A percentile compares a stretch with the other conserved stretches of the same genome.
Conservation (phyloP, 2,329 filamentous ascomycete genomes). For the Sclerotinia borealis region DNA sequence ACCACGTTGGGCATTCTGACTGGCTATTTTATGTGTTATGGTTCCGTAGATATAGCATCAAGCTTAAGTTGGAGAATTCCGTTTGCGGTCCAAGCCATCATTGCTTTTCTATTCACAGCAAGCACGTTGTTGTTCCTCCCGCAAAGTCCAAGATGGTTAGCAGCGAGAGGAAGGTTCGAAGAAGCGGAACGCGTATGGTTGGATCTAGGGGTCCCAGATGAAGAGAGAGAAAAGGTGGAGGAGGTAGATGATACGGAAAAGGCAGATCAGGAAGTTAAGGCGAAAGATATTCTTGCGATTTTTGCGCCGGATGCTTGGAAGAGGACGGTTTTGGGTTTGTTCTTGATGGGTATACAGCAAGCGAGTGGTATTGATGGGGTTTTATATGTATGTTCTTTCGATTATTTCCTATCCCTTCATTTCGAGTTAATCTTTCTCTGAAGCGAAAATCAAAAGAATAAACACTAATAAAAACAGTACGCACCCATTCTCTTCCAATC, state of each 20-base stretch:
- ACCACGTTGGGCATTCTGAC: slow-evolving; percentile 44
- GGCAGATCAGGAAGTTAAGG: slow-evolving; percentile 13
- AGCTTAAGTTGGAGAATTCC: slow-evolving; percentile 52
- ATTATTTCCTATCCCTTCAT: not conserved
- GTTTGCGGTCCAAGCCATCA: slow-evolving; percentile 42
- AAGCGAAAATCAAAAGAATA: not conserved
- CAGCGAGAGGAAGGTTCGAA: slow-evolving; percentile 39
- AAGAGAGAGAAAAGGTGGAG: slow-evolving; percentile 26
- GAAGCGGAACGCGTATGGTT: slow-evolving; percentile 41
- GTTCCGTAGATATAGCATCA: slow-evolving; percentile 40
- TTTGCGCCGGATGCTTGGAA: slow-evolving; percentile 40
- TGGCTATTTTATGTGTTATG: slow-evolving; percentile 58
- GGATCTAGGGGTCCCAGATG: slow-evolving; percentile 20
- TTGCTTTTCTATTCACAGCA: slow-evolving; percentile 37
- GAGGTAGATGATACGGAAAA: slow-evolving; percentile 1
- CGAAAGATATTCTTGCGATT: slow-evolving; percentile 24
- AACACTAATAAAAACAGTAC: slow-evolving; percentile 38
- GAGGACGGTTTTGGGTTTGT: slow-evolving; percentile 46
- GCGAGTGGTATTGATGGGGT: slow-evolving; percentile 58
- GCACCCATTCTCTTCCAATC: slow-evolving; percentile 54
- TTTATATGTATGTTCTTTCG: slow-evolving; percentile 43
- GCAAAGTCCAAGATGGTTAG: slow-evolving; percentile 53
- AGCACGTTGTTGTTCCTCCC: slow-evolving; percentile 40
- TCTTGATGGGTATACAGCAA: slow-evolving; percentile 54
- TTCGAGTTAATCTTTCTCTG: not conserved